Evolutionary conservation across 805 yeast species (phyloP).

Genomic region (Wickerhamomyces ciferrii): DNA sequence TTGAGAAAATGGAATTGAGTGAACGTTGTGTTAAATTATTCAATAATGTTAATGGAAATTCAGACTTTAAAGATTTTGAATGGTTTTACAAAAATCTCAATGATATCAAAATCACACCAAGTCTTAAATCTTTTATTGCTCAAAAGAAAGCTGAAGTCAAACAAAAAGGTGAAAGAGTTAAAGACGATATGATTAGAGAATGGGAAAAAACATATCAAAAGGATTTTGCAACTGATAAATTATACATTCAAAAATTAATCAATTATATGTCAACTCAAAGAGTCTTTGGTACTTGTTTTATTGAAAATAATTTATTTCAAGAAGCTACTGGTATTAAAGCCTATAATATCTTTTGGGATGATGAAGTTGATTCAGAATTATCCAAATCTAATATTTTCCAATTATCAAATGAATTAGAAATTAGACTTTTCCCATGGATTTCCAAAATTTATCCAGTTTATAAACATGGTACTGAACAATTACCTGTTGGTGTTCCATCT

Average conservation of each 20-base stretch:
- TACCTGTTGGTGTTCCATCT: slow-evolving; percentile 22
- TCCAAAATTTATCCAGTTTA: slow-evolving; percentile 30
- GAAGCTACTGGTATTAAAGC: slow-evolving; percentile 2
- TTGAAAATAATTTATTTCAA: slow-evolving; percentile 9
- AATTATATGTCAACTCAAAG: slow-evolving; percentile 13
- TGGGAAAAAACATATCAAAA: neutral
- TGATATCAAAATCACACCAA: neutral
- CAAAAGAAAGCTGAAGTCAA: slow-evolving; percentile 7
- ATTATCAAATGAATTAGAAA: slow-evolving; percentile 27
- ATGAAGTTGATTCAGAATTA: slow-evolving; percentile 4
- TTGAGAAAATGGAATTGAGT: neutral
- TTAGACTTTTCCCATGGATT: slow-evolving; percentile 34
- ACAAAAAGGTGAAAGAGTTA: slow-evolving; percentile 26
- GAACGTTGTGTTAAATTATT: neutral
- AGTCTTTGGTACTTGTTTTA: slow-evolving; percentile 17
- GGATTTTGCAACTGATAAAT: neutral
- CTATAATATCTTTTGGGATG: slow-evolving; percentile 6
- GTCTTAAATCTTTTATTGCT: neutral
- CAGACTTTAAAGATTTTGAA: neutral
- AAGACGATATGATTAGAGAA: neutral
- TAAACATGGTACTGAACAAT: slow-evolving; percentile 21
- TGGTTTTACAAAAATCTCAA: neutral
- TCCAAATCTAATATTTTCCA: slow-evolving; percentile 3
- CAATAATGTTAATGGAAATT: neutral
- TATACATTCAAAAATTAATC: slow-evolving; percentile 3